Conservation (phyloP, 345 rosid genomes). For the Gossypium arboreum region DNA sequence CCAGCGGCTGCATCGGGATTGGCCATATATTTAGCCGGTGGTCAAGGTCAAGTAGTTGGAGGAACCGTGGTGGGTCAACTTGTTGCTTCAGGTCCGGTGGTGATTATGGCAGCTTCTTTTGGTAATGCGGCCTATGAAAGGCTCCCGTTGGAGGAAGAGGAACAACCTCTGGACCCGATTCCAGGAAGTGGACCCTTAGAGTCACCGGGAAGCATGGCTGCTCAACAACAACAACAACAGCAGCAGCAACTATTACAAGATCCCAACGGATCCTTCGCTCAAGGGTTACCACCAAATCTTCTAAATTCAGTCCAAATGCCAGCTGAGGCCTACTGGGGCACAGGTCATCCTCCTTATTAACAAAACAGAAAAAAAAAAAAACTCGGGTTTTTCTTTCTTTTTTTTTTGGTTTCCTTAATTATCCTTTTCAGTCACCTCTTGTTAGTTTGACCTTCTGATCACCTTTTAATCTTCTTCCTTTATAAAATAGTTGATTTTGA, state of each 20-base stretch:
- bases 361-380: neutral
- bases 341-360: slow-evolving; percentile 56
- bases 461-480: slow-evolving; percentile 22
- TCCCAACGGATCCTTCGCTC: slow-evolving; percentile 51
- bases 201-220: slow-evolving; percentile 26
- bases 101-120: slow-evolving; percentile 93
- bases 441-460: slow-evolving; percentile 16
- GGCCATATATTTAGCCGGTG: slow-evolving; percentile 88
- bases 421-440: neutral
- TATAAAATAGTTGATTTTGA: slow-evolving; percentile 24
- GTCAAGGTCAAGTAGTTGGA: slow-evolving; percentile 96
- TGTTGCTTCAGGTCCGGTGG: slow-evolving; percentile 79
- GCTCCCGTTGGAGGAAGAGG: slow-evolving; percentile 83
- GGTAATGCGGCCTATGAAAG: slow-evolving; percentile 97
- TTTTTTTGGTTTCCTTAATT: slow-evolving; percentile 3
- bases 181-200: slow-evolving; percentile 39
- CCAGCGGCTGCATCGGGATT: slow-evolving; percentile 86
- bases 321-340: slow-evolving; percentile 71
- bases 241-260: slow-evolving; percentile 69
- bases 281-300: slow-evolving; percentile 78
- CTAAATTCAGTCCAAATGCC: slow-evolving; percentile 72
- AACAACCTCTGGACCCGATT: slow-evolving; percentile 25
- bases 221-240: slow-evolving; percentile 31
- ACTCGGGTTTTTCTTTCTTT: neutral
- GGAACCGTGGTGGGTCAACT: slow-evolving; percentile 83